Conservation (phyloP, 176 grass and related monocot genomes). For the Pharus latifolius region DNA sequence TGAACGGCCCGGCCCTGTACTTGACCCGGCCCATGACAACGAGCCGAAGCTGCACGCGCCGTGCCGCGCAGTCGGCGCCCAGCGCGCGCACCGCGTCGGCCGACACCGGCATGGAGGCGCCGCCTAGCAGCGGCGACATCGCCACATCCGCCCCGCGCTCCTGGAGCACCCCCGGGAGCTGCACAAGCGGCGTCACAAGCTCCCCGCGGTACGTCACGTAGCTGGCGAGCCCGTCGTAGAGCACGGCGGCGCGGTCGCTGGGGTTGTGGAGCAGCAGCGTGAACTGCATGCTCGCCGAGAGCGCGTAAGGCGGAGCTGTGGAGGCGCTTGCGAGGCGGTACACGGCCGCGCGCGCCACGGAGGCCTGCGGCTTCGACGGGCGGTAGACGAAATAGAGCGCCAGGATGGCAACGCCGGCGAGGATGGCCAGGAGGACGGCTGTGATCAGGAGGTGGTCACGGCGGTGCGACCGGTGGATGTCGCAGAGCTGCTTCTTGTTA, state of each 20-base stretch:
- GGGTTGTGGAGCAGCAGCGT: constrained; percentile 70
- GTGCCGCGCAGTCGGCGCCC: constrained; percentile 27
- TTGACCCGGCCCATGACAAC: constrained; percentile 51
- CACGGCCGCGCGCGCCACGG: constrained; percentile 29
- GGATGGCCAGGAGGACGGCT: neutral
- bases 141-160: constrained; percentile 31
- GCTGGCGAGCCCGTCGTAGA: constrained; percentile 42
- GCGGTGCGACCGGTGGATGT: constrained; percentile 1
- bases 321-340: constrained; percentile 22
- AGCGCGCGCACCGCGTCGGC: constrained; percentile 30
- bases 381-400: constrained; percentile 50
- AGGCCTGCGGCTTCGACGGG: constrained; percentile 45
- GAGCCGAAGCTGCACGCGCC: constrained; percentile 43
- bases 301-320: neutral
- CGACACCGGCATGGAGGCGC: constrained; percentile 42
- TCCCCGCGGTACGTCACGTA: constrained; percentile 49
- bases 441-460: neutral
- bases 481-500: constrained; percentile 9
- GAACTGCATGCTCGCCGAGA: constrained; percentile 29
- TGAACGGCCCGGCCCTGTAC: constrained; percentile 52
- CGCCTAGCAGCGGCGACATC: constrained; percentile 37
- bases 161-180: constrained; percentile 39
- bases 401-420: constrained; percentile 13
- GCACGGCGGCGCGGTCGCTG: constrained; percentile 33
- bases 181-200: constrained; percentile 30